Evolutionary conservation across 345 rosid species (phyloP), one percentile per base, ranked within the genome.

Genomic region (Melaleuca alternifolia): DNA sequence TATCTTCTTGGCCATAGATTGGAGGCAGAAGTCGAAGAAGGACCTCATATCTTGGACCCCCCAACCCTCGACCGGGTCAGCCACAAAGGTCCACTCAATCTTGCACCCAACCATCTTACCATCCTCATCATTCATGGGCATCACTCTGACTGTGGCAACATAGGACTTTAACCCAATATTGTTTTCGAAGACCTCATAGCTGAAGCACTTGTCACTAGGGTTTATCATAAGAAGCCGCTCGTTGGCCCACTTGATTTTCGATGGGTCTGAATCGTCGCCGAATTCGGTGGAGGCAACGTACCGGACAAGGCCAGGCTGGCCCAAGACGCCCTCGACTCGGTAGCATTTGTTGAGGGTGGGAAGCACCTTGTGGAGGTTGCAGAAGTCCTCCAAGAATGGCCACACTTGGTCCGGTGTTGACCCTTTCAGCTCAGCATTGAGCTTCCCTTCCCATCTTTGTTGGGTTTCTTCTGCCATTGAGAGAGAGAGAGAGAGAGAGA

Each of bases 361-460:
- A 44, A 50, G 51, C 16, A 81, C 11, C 52, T 82, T 48, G 54
- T 82, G 84, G 21, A 82, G 54, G 52, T 82, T 50, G 84, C 84
- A 82, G 11, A 48, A 82, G 56, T 82, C 84, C 53, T 10, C 56
- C 37, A 82, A n/a, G 37, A 82, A 52, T 30, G 52, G 84, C 84
- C 84, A 82, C 37, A 82, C 10, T 30, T 82, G 56, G 37, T 82
- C 84, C 23, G 84, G 23, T 10, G 84, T 44, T 50, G 21, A 5
- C 20, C 54, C 54, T 52, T 82, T 50, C 1, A 94, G 61, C 89
- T 90, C 93, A 24, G 87, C 92, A 0, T 23, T 84, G 53, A 87
- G 79, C 85, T 90, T 93, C 50, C 95, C 98, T 86, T 91, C 92
- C 98, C 99, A 95, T 79, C 89, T 90, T 3, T 44, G 41, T 51